Percentiles rank a stretch among this genome's conserved stretches.
These are phyloP conservation scores for Funneliformis geosporum DNA, from an alignment of 192 early-diverging fungal species.

Conservation along the genomic window DNA sequence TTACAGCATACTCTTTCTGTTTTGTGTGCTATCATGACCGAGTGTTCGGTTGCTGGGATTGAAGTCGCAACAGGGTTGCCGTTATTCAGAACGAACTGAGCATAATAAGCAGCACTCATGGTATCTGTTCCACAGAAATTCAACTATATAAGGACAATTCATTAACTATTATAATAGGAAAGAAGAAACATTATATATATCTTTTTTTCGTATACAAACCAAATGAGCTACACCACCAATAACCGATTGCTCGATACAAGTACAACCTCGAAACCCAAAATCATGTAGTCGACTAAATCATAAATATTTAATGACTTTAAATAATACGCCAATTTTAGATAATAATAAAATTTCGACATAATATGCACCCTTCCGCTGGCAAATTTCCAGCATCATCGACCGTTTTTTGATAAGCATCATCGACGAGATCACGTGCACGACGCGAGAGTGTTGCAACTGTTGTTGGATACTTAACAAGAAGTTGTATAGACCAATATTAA, in stretches of 20 bases:
- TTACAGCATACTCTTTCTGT: conserved; percentile 59
- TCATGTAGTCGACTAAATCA: conserved; percentile 71
- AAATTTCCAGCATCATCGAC: conserved; percentile 63
- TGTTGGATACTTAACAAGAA: conserved; percentile 66
- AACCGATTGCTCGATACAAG: conserved; percentile 82
- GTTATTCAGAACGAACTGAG: conserved; percentile 72
- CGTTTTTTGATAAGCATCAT: conserved; percentile 59
- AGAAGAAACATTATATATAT: too few relatives aligned
- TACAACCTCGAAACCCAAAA: conserved; percentile 91
- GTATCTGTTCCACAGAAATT: conserved; percentile 85
- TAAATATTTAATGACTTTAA: not conserved
- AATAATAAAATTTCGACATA: not conserved
- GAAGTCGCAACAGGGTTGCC: conserved; percentile 74
- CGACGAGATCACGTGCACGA: conserved; percentile 60
- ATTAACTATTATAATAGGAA: too few relatives aligned
- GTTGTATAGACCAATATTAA: not conserved
- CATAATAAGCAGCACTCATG: conserved; percentile 76
- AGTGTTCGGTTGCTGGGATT: conserved; percentile 90
- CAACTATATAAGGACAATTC: conserved; percentile 46
- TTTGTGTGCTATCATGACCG: conserved; percentile 77
- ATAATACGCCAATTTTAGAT: not conserved
- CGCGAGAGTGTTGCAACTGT: conserved; percentile 84
- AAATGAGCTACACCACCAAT: conserved; percentile 84
- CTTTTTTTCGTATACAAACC: conserved; percentile 38
- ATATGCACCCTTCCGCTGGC: conserved; percentile 53